Evolutionary conservation across 2,329 filamentous ascomycete species (phyloP).

Genomic region (Phialophora chinensis): DNA sequence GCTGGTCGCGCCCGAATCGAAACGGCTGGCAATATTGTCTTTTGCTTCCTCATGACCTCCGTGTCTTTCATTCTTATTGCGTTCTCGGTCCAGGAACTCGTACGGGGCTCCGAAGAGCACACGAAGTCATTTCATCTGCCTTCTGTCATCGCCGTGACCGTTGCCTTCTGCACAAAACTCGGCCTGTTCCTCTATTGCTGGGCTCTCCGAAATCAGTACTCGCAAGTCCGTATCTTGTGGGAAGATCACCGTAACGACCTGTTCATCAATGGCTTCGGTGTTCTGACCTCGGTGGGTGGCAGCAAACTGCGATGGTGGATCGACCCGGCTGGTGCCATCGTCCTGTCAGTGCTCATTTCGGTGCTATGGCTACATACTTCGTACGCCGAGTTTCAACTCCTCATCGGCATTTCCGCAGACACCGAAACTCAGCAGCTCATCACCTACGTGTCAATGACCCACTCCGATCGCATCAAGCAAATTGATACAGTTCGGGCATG

Average conservation of each 20-base stretch:
- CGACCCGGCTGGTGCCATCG: conserved; percentile 87
- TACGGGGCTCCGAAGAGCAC: conserved; percentile 53
- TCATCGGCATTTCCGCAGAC: conserved; percentile 87
- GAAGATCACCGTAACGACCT: conserved; percentile 97
- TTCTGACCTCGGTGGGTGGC: conserved; percentile 89
- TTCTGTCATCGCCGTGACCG: conserved; percentile 80
- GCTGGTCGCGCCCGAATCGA: conserved; percentile 93
- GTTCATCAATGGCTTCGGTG: conserved; percentile 93
- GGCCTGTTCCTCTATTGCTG: conserved; percentile 88
- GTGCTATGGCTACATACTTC: conserved; percentile 83
- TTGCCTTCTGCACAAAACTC: conserved; percentile 86
- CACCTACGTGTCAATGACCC: conserved; percentile 94
- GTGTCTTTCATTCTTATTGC: conserved; percentile 93
- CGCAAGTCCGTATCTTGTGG: conserved; percentile 90
- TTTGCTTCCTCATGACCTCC: conserved; percentile 93
- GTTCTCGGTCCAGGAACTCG: conserved; percentile 77
- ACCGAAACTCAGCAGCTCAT: conserved; percentile 89
- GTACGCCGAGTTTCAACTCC: conserved; percentile 84
- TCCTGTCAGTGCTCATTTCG: conserved; percentile 79
- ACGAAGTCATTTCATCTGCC: conserved; percentile 76
- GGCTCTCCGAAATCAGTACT: conserved; percentile 87
- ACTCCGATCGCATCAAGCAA: conserved; percentile 76
- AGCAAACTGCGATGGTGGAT: conserved; percentile 92
- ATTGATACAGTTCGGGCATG: conserved; percentile 97
- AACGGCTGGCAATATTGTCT: conserved; percentile 93